Percentiles rank a stretch among this genome's conserved stretches.
Conservation (phyloP, 75 land plant species). For the Chamaecyparis obtusa region DNA sequence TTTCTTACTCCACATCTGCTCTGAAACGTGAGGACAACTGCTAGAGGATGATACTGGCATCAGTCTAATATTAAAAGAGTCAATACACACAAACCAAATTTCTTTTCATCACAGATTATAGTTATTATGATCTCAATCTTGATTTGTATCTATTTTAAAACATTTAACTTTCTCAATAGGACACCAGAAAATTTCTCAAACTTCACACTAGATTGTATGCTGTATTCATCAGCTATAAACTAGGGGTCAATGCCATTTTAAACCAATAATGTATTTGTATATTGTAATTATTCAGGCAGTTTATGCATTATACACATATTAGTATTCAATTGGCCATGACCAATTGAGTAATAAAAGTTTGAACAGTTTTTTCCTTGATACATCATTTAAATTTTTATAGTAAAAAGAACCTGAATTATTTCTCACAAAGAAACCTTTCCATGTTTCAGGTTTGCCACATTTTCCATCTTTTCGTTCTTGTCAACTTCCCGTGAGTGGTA, state of each 20-base stretch:
- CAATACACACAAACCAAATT: neutral
- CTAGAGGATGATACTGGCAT: neutral
- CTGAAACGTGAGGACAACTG: neutral
- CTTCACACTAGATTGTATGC: neutral
- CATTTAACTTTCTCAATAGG: neutral
- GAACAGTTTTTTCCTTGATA: neutral
- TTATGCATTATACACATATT: neutral
- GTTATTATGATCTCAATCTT: neutral
- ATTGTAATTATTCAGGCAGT: neutral
- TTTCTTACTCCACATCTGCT: neutral
- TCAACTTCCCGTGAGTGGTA: neutral
- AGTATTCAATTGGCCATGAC: neutral
- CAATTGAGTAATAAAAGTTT: neutral
- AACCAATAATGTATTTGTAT: neutral
- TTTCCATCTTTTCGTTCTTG: neutral
- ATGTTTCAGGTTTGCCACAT: neutral
- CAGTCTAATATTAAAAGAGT: neutral
- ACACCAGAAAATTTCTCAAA: neutral
- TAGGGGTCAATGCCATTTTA: neutral
- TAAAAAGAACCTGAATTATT: neutral
- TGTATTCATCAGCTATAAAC: neutral
- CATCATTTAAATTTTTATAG: neutral
- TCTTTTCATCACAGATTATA: neutral
- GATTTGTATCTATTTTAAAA: neutral
- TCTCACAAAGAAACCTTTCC: neutral